Evolutionary conservation across 2,329 filamentous ascomycete genomes (phyloP).

Genomic region (Pyrenochaeta sp.): DNA sequence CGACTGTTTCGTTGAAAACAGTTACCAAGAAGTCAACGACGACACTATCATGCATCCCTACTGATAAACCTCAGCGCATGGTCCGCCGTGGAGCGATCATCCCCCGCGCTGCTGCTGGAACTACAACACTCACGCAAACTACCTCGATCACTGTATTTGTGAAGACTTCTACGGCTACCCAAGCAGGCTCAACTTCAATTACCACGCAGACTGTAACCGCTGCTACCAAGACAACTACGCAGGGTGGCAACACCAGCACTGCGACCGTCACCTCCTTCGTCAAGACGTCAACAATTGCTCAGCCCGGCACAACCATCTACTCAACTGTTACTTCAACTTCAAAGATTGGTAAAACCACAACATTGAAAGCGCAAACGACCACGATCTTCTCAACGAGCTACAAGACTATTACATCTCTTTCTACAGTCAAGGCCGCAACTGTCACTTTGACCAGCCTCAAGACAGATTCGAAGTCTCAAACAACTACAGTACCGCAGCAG

Average conservation of each 20-base stretch:
- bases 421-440: slow-evolving; percentile 21
- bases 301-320: slow-evolving; percentile 28
- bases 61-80: slow-evolving; percentile 16
- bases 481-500: slow-evolving; percentile 13
- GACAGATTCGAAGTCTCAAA: slow-evolving; percentile 17
- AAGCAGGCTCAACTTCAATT: slow-evolving; percentile 19
- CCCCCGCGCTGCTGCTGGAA: slow-evolving; percentile 16
- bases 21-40: slow-evolving; percentile 39
- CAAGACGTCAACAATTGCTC: slow-evolving; percentile 28
- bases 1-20: slow-evolving; percentile 29
- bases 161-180: slow-evolving; percentile 18
- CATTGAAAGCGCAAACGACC: slow-evolving; percentile 23
- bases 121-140: slow-evolving; percentile 32
- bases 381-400: slow-evolving; percentile 17
- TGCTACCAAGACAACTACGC: slow-evolving; percentile 15
- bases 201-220: slow-evolving; percentile 16
- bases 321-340: slow-evolving; percentile 21
- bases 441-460: slow-evolving; percentile 28
- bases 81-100: slow-evolving; percentile 23
- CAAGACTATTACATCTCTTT: slow-evolving; percentile 13
- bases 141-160: slow-evolving; percentile 34
- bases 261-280: slow-evolving; percentile 26
- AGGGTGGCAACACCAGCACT: slow-evolving; percentile 25
- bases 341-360: slow-evolving; percentile 24
- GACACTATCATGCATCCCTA: slow-evolving; percentile 36